Evolutionary conservation across 208 protist genomes (phyloP).

Genomic region (Balamuthia mandrillaris): DNA sequence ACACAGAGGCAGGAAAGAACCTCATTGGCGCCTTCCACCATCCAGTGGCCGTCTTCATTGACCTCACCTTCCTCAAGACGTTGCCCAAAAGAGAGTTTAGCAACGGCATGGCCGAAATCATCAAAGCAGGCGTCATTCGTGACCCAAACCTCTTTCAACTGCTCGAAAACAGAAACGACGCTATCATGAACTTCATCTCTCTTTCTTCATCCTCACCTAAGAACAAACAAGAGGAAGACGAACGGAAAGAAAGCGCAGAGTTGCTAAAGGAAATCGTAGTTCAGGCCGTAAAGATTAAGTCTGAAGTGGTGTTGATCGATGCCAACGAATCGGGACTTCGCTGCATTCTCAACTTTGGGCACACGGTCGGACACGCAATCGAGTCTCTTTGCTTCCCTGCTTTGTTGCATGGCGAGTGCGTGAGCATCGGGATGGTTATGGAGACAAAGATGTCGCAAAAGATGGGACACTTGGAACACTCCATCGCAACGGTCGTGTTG

Average conservation of each 20-base stretch:
- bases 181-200: conserved; percentile 37
- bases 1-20: conserved; percentile 78
- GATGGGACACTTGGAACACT: conserved; percentile 25
- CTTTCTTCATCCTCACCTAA: no score
- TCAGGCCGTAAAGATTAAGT: conserved; percentile 45
- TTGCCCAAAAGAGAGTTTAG: conserved; percentile 66
- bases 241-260: neutral
- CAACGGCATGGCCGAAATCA: conserved; percentile 74
- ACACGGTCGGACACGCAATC: conserved; percentile 77
- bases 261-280: conserved; percentile 49
- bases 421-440: conserved; percentile 69
- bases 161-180: conserved; percentile 52
- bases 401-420: conserved; percentile 71
- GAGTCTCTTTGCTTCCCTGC: conserved; percentile 64
- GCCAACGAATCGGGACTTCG: conserved; percentile 56
- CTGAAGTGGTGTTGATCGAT: conserved; percentile 64
- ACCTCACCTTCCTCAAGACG: conserved; percentile 58
- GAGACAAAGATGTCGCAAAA: conserved; percentile 27
- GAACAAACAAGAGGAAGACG: conserved; percentile 27
- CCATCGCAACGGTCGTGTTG: conserved; percentile 1
- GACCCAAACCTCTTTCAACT: conserved; percentile 52
- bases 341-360: conserved; percentile 68
- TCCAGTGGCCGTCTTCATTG: conserved; percentile 66
- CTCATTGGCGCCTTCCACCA: conserved; percentile 83
- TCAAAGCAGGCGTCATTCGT: conserved; percentile 56